Evolutionary conservation across 768 basidiomycete species (phyloP).

Genomic region (Vararia minispora): DNA sequence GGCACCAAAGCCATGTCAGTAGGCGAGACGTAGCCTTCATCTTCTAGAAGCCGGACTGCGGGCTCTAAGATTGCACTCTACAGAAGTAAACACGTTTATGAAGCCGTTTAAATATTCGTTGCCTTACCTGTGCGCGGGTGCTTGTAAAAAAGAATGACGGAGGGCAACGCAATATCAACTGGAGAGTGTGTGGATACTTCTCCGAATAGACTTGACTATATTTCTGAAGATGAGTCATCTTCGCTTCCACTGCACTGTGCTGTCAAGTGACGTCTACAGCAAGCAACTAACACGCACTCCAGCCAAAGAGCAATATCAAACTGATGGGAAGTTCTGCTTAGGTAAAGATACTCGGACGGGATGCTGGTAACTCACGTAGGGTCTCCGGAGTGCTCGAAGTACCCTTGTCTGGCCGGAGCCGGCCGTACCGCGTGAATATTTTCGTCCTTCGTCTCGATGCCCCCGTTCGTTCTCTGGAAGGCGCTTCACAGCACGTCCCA

Average conservation of each 20-base stretch:
- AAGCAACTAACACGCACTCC: constrained; percentile 9
- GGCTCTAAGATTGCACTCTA: constrained; percentile 4
- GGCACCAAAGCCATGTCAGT: no score
- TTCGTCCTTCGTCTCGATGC: no score
- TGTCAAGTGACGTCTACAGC: neutral
- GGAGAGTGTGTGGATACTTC: constrained; percentile 9
- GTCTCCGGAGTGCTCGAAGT: no score
- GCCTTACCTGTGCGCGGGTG: constrained; percentile 1
- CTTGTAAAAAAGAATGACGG: constrained; percentile 6
- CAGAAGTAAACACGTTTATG: neutral
- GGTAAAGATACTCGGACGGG: no score
- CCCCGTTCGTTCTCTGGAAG: no score
- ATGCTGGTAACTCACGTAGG: no score
- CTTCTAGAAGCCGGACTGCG: no score
- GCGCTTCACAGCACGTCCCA: no score
- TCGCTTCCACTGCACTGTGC: constrained; percentile 9
- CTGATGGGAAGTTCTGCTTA: no score
- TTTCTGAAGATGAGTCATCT: constrained; percentile 8
- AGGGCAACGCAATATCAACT: constrained; percentile 7
- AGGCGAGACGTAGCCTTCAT: no score
- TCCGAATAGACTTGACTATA: constrained; percentile 10
- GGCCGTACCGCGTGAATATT: no score
- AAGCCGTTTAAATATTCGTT: neutral
- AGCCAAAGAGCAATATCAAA: constrained; percentile 12
- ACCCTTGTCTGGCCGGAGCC: no score